phyloP scores from a whole-genome alignment of 2,329 filamentous ascomycete species.

The Fusarium drepaniforme region DNA sequence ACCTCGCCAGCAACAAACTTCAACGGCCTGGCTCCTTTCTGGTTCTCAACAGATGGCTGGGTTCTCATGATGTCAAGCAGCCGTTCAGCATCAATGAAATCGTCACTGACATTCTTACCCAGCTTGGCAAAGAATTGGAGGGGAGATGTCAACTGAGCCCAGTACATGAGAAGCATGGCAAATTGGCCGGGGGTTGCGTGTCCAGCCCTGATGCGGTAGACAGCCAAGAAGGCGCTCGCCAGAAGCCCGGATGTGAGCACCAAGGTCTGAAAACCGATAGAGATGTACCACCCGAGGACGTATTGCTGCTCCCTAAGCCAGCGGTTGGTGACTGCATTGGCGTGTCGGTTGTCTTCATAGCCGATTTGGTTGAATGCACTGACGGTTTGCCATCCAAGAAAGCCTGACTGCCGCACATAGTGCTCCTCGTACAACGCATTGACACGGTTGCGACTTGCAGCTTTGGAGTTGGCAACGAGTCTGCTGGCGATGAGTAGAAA shows the following conservation, averaged over 20 bases:
- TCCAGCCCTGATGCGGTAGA: constrained; percentile 75
- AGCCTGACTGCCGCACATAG: constrained; percentile 66
- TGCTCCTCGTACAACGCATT: constrained; percentile 68
- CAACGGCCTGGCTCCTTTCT: constrained; percentile 62
- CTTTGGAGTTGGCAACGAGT: constrained; percentile 64
- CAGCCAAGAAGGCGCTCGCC: constrained; percentile 70
- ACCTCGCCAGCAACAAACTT: constrained; percentile 66
- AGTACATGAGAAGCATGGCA: constrained; percentile 78
- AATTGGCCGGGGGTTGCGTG: constrained; percentile 75
- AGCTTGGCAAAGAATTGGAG: constrained; percentile 76
- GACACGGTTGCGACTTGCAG: constrained; percentile 62
- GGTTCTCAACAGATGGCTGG: constrained; percentile 66
- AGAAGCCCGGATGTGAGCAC: constrained; percentile 78
- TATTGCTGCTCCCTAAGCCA: constrained; percentile 54
- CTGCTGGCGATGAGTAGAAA: constrained; percentile 67
- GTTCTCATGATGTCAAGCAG: constrained; percentile 70
- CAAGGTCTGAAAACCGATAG: constrained; percentile 68
- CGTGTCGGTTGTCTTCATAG: constrained; percentile 68
- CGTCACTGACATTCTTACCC: constrained; percentile 67
- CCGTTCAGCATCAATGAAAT: constrained; percentile 69
- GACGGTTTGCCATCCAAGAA: constrained; percentile 71
- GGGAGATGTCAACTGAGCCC: constrained; percentile 78
- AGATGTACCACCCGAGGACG: constrained; percentile 60
- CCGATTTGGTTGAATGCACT: constrained; percentile 70
- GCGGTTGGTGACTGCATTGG: constrained; percentile 59